Conservation (phyloP, 805 yeast genomes). For the Yueomyces sp. region DNA sequence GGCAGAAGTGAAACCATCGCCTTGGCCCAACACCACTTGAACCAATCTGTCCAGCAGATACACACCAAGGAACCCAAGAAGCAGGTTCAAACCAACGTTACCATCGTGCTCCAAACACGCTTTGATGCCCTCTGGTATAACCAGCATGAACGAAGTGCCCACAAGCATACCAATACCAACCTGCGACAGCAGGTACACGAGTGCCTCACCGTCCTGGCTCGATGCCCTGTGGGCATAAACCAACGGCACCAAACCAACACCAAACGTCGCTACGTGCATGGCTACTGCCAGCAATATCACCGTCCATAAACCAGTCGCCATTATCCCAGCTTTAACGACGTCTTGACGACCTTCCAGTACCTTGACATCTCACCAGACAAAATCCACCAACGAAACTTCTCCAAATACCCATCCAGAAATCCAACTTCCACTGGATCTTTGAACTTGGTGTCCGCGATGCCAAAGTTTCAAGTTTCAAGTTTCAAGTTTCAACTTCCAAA, state of each 20-base stretch:
- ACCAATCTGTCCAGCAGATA: conserved; percentile 31
- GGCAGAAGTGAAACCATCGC: neutral
- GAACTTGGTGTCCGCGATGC: no score
- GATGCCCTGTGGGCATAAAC: conserved; percentile 5
- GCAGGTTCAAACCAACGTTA: conserved; percentile 33
- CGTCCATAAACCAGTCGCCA: conserved; percentile 3
- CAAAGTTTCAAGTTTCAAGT: no score
- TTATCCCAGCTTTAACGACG: neutral
- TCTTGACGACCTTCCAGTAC: no score
- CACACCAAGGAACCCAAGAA: conserved; percentile 37
- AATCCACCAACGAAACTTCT: no score
- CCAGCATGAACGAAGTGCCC: conserved; percentile 40
- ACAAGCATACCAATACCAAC: conserved; percentile 44
- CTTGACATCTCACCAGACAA: no score
- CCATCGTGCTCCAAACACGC: conserved; percentile 23
- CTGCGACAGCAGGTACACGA: conserved; percentile 28
- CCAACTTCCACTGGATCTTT: no score
- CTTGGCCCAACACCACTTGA: conserved; percentile 4
- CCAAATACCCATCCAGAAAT: no score
- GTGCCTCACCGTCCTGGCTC: neutral
- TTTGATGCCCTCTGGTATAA: conserved; percentile 46
- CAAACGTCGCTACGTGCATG: conserved; percentile 15
- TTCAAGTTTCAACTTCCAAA: no score
- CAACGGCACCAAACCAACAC: conserved; percentile 18
- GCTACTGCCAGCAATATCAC: conserved; percentile 6